These are phyloP conservation scores for Trametes polyzona DNA, from an alignment of 1,284 basidiomycete genomes.

Conservation along the genomic window DNA sequence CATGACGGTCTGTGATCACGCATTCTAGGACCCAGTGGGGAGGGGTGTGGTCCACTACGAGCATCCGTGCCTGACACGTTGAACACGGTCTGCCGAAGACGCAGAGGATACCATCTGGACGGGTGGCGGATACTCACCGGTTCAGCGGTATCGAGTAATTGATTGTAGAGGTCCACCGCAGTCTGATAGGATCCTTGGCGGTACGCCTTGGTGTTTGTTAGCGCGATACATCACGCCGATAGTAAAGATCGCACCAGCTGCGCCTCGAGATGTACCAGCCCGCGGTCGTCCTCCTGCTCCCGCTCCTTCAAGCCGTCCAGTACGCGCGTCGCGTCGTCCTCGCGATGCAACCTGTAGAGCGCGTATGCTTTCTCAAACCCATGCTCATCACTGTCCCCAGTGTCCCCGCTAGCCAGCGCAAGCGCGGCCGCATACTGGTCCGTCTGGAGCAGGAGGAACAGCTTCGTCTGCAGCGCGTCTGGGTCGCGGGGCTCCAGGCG, in stretches of 20 bases:
- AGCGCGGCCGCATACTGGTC: constrained; percentile 74
- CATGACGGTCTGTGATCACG: background rate
- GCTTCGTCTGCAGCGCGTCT: constrained; percentile 78
- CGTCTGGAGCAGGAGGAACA: constrained; percentile 83
- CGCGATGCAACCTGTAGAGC: constrained; percentile 77
- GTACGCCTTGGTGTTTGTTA: constrained; percentile 45
- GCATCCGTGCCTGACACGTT: background rate
- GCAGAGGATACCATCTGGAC: background rate
- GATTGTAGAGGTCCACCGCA: constrained; percentile 77
- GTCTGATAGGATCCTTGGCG: constrained; percentile 74
- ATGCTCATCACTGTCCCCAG: constrained; percentile 35
- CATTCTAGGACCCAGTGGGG: background rate
- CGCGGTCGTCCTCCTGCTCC: constrained; percentile 55
- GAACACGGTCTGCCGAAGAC: background rate
- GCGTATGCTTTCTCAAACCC: constrained; percentile 82
- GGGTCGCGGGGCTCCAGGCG: constrained; percentile 65
- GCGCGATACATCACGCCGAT: background rate
- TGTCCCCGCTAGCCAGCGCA: constrained; percentile 43
- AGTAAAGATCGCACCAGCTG: constrained; percentile 66
- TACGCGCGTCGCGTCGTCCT: constrained; percentile 63
- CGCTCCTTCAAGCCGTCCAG: constrained; percentile 52
- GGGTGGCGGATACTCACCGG: constrained; percentile 50
- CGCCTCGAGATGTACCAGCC: constrained; percentile 80
- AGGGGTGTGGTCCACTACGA: no score
- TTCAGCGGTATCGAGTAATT: constrained; percentile 75